These are phyloP conservation scores for Metschnikowia similis DNA, from an alignment of 805 yeast genomes.

Conservation along the genomic window DNA sequence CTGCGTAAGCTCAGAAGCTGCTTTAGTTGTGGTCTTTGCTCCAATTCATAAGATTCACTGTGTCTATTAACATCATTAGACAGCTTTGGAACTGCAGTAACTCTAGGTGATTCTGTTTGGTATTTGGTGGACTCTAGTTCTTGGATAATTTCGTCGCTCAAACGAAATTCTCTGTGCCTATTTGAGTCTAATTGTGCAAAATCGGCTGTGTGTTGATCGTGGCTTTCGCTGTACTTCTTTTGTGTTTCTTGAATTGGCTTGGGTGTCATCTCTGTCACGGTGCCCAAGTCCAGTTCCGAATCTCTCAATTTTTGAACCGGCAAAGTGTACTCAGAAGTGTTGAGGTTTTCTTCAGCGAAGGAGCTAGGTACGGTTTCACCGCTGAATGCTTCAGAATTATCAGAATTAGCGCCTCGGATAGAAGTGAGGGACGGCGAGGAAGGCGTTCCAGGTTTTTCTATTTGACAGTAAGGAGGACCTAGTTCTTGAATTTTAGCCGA, in stretches of 20 bases:
- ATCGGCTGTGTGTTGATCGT: not conserved
- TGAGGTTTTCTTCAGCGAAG: conserved; percentile 13
- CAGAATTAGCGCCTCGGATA: conserved; percentile 12
- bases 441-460: conserved; percentile 5
- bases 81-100: not conserved
- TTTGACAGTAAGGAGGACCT: not conserved
- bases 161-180: not conserved
- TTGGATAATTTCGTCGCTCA: not conserved
- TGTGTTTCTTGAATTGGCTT: not conserved
- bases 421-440: conserved; percentile 17
- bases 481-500: conserved; percentile 1
- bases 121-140: not conserved
- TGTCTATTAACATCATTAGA: conserved; percentile 3
- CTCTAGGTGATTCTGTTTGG: conserved; percentile 3
- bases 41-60: conserved; percentile 1
- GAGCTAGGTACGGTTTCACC: conserved; percentile 18
- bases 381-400: conserved; percentile 15
- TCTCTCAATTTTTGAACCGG: conserved; percentile 6
- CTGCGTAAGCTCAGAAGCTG: conserved; percentile 11
- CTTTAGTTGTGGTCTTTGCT: conserved; percentile 5
- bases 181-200: not conserved
- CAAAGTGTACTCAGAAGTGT: conserved; percentile 8
- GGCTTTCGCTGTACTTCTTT: not conserved
- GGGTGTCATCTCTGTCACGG: conserved; percentile 7
- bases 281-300: conserved; percentile 13